These are phyloP conservation scores for Ustilago lituana DNA, from an alignment of 1,284 basidiomycete species.

Conservation along the genomic window DNA sequence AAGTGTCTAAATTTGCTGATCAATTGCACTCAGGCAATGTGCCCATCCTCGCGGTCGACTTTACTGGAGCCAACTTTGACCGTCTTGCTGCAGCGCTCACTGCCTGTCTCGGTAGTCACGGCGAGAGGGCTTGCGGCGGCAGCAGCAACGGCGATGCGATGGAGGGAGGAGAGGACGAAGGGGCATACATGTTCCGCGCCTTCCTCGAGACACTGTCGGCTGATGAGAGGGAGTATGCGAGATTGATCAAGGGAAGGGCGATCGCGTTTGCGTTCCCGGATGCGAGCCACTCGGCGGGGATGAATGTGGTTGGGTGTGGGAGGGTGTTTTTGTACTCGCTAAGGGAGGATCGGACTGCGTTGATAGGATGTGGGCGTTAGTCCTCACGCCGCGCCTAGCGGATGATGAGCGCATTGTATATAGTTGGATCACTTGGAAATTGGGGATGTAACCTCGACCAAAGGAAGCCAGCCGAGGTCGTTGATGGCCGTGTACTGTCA, in stretches of 20 bases:
- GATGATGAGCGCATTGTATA: too few relatives aligned
- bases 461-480: too few relatives aligned
- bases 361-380: constrained; percentile 45
- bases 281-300: constrained; percentile 19
- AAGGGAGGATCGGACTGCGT: constrained; percentile 43
- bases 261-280: constrained; percentile 43
- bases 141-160: constrained; percentile 2
- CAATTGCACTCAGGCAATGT: constrained; percentile 49
- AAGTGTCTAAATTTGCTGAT: constrained; percentile 51
- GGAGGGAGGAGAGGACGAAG: constrained; percentile 24
- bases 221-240: constrained; percentile 60
- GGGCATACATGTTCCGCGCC: constrained; percentile 47
- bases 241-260: constrained; percentile 36
- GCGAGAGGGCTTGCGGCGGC: constrained; percentile 8
- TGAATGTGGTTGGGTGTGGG: constrained; percentile 23
- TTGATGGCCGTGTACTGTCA: too few relatives aligned
- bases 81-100: constrained; percentile 42
- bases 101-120: constrained; percentile 41
- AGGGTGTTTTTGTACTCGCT: constrained; percentile 53
- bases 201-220: constrained; percentile 47
- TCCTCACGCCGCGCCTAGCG: too few relatives aligned
- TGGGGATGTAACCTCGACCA: too few relatives aligned
- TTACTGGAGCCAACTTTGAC: constrained; percentile 48
- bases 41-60: constrained; percentile 60
- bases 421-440: too few relatives aligned